Evolutionary conservation across 1,284 basidiomycete genomes (phyloP).

Genomic region (Butyriboletus appendiculatus): DNA sequence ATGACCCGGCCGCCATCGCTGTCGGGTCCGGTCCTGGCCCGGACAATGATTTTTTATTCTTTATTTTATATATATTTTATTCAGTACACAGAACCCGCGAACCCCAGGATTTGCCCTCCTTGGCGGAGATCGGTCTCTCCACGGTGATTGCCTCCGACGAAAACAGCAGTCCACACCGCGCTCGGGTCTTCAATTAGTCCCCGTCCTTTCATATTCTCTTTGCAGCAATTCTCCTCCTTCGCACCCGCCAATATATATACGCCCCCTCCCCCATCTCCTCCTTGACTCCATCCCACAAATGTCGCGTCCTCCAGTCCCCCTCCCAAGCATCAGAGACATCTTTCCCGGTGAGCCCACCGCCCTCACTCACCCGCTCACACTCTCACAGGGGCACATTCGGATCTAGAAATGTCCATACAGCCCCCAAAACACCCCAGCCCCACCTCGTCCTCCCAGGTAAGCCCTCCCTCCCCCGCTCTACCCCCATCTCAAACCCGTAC

Average conservation of each 20-base stretch:
- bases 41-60: background rate
- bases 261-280: background rate
- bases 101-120: slow-evolving; percentile 25
- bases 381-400: slow-evolving; percentile 6
- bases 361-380: background rate
- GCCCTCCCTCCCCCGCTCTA: background rate
- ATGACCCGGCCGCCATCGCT: background rate
- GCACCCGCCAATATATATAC: slow-evolving; percentile 14
- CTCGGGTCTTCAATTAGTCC: slow-evolving; percentile 22
- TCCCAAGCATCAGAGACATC: slow-evolving; percentile 58
- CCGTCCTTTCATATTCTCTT: slow-evolving; percentile 22
- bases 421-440: slow-evolving; percentile 3
- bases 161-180: slow-evolving; percentile 5
- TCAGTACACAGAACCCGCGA: slow-evolving; percentile 18
- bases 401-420: slow-evolving; percentile 27
- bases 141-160: slow-evolving; percentile 28
- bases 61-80: background rate
- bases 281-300: slow-evolving; percentile 7
- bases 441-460: slow-evolving; percentile 11
- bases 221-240: slow-evolving; percentile 4
- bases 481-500: background rate
- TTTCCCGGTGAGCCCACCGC: slow-evolving; percentile 46
- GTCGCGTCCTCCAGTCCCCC: slow-evolving; percentile 36
- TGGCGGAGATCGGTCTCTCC: slow-evolving; percentile 22
- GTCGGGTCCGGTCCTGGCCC: no score